Base-by-base conservation (phyloP, 1,284 basidiomycete genomes). In the Trametes pubescens region DNA sequence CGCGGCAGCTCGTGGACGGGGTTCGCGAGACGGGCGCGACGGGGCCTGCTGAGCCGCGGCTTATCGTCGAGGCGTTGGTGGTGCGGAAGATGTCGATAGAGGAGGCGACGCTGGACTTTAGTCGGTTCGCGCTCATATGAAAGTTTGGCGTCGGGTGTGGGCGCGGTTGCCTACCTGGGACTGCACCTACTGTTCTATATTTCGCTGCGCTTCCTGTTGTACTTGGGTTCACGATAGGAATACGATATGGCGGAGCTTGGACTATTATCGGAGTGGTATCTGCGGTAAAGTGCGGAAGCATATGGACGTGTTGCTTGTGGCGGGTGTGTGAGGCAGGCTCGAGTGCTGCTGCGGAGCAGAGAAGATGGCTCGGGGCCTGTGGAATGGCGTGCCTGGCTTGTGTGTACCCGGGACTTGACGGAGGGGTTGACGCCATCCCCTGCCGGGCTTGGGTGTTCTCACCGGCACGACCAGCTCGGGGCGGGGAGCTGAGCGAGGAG, bases 51-150 rank as follows among this genome's bases (percentile, higher is more conserved):
- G 79, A 81, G 57, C 79, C 83, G 14, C 80, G 88, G 10, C 77
- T 90, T 9, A 92, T 93, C 52, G 90, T 93, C n/a, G 91, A 93
- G 73, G 91, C 85, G 1, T 81, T 93, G 34, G 88, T 93, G 2
- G 87, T 92, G 16, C 81, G 90, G 55, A 91, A 93, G 74, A 79
- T 91, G 77, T 87, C 87, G 11, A 71, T 89, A 3, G 88, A 90
- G 61, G 91, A 92, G 72, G 87, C 81, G 10, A 92, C 88, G 73
- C 74, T 92, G 62, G 90, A 92, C 73, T 91, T 93, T 72, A 86
- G 83, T 10, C 86, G 86, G 6, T 89, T 92, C 68, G 81, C 82
- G 35, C 69, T 88, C 21, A 65, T 67, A 4, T 70, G 59, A 66
- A 13, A 32, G 9, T 49, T 35, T 18, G 35, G 21, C 11, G 26